Evolutionary conservation across 2,329 filamentous ascomycete species (phyloP).

Genomic region (Cladosporium colombiae): DNA sequence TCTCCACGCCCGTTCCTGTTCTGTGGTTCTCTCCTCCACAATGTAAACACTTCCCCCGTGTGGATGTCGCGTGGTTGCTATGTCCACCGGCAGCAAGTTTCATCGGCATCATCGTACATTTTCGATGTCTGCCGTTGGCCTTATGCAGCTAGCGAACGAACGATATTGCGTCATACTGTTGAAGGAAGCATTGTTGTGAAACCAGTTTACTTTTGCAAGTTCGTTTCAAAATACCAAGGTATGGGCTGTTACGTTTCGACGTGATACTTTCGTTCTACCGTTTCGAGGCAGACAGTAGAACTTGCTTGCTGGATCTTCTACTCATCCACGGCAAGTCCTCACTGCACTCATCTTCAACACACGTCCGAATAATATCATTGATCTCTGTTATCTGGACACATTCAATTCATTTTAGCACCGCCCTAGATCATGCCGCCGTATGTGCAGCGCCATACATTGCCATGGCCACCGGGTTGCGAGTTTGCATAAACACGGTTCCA

Average conservation of each 20-base stretch:
- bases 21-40: constrained; percentile 2
- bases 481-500: constrained; percentile 90
- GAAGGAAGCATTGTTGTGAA: not conserved
- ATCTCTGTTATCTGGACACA: not conserved
- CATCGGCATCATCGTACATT: not conserved
- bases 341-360: not conserved
- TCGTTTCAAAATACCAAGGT: not conserved
- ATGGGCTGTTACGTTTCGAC: not conserved
- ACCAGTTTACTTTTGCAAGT: not conserved
- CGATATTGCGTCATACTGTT: not conserved
- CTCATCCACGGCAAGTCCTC: not conserved
- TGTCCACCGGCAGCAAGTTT: constrained; percentile 10
- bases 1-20: not conserved
- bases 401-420: not conserved
- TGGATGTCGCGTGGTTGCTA: constrained; percentile 8
- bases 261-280: not conserved
- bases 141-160: not conserved
- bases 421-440: constrained; percentile 1
- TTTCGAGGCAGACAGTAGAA: not conserved
- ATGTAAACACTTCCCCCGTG: not conserved
- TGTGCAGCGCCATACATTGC: constrained; percentile 12
- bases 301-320: not conserved
- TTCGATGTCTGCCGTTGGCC: not conserved
- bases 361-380: not conserved
- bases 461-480: constrained; percentile 68